phyloP scores from a whole-genome alignment of 768 basidiomycete species.

The Suillus hirtellus region DNA sequence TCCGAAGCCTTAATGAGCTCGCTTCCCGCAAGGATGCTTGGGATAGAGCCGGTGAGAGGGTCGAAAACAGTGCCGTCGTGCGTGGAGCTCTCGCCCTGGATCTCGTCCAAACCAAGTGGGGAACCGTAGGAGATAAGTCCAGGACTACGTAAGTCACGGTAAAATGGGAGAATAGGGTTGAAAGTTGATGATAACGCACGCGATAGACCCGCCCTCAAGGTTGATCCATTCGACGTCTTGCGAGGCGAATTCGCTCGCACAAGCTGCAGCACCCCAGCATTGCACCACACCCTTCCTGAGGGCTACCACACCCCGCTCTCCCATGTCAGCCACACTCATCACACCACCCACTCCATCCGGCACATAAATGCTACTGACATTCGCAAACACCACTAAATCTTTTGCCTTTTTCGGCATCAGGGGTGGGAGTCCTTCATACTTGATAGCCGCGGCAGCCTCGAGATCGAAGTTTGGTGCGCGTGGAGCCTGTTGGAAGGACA shows the following conservation, averaged over 20 bases:
- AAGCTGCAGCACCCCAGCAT: conserved; percentile 46
- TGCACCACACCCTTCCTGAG: conserved; percentile 53
- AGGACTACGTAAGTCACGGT: conserved; percentile 36
- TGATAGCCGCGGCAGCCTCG: conserved; percentile 57
- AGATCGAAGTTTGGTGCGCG: conserved; percentile 62
- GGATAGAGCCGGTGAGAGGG: conserved; percentile 35
- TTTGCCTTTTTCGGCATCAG: conserved; percentile 43
- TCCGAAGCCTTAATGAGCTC: conserved; percentile 65
- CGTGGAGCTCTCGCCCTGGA: conserved; percentile 51
- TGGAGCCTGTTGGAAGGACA: conserved; percentile 50
- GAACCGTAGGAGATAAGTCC: conserved; percentile 44
- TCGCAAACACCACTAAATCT: conserved; percentile 58
- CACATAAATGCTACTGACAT: conserved; percentile 55
- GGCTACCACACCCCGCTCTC: conserved; percentile 44
- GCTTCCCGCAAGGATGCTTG: conserved; percentile 35
- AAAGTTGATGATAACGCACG: conserved; percentile 29
- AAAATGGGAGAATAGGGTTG: conserved; percentile 17
- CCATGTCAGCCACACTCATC: conserved; percentile 23
- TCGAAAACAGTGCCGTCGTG: conserved; percentile 58
- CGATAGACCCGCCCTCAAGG: conserved; percentile 64
- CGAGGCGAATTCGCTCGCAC: conserved; percentile 21
- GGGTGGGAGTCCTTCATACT: conserved; percentile 73
- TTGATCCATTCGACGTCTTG: conserved; percentile 46
- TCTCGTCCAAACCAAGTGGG: conserved; percentile 57
- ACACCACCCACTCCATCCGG: conserved; percentile 33